Evolutionary conservation across 106 monocot genomes (phyloP).

Genomic region (Allium sativum): DNA sequence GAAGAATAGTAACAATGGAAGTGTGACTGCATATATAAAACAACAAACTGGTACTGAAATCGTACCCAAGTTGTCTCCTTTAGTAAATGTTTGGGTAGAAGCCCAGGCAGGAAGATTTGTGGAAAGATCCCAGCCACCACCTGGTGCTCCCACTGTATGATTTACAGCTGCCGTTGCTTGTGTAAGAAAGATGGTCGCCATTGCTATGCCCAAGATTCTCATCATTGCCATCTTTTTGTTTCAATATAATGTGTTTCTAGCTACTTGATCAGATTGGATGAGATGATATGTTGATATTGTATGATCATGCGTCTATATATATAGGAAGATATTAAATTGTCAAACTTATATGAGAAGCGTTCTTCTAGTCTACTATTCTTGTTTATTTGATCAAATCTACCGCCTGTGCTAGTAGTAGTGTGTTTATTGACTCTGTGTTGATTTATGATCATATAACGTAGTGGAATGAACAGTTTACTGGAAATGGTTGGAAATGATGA

Average conservation of each 20-base stretch:
- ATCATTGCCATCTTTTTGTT: neutral
- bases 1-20: neutral
- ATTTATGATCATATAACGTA: too few species aligned
- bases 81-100: neutral
- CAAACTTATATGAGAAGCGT: too few species aligned
- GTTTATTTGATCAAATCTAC: too few species aligned
- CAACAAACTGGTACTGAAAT: neutral
- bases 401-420: too few species aligned
- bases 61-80: neutral
- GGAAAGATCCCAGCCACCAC: neutral
- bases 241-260: neutral
- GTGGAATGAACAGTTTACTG: too few species aligned
- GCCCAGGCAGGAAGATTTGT: neutral
- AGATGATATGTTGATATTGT: too few species aligned
- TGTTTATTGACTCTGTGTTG: too few species aligned
- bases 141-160: neutral
- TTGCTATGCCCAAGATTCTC: neutral
- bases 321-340: too few species aligned
- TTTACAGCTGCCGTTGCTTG: neutral
- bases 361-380: too few species aligned
- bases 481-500: too few species aligned
- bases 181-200: neutral
- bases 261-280: too few species aligned
- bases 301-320: too few species aligned
- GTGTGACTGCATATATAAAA: neutral